phyloP scores from a whole-genome alignment of 352 stramenopile species.

The Elongisporangium anandrum region DNA sequence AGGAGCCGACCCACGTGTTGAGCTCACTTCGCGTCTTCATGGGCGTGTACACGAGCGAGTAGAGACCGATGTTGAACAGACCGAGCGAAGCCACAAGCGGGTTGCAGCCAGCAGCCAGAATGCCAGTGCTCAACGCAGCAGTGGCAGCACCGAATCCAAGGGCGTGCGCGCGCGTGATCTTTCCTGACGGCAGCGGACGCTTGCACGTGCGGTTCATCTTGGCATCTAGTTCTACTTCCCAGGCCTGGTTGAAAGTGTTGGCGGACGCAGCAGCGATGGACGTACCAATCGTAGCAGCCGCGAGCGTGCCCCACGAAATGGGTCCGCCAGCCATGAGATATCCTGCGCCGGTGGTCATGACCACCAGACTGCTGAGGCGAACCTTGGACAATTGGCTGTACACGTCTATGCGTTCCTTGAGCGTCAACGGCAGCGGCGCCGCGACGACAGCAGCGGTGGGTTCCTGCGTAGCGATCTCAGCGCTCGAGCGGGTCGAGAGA shows the following conservation, averaged over 20 bases:
- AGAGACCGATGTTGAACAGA: conserved; percentile 96
- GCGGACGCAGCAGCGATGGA: conserved; percentile 92
- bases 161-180: conserved; percentile 75
- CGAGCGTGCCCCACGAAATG: conserved; percentile 86
- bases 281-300: conserved; percentile 91
- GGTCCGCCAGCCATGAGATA: conserved; percentile 96
- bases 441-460: neutral
- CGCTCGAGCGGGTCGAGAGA: conserved; percentile 53
- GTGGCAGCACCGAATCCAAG: conserved; percentile 82
- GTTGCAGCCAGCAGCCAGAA: conserved; percentile 92
- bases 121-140: conserved; percentile 79
- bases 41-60: conserved; percentile 98
- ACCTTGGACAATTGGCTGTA: conserved; percentile 94
- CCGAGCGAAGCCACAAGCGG: conserved; percentile 95
- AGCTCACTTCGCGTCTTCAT: conserved; percentile 95
- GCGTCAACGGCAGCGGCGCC: conserved; percentile 22
- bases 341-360: conserved; percentile 93
- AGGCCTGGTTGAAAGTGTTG: conserved; percentile 98
- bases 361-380: conserved; percentile 93
- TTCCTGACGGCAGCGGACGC: conserved; percentile 90
- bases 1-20: conserved; percentile 98
- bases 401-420: conserved; percentile 64
- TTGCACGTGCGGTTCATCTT: conserved; percentile 97
- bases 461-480: conserved; percentile 26
- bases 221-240: conserved; percentile 92